Evolutionary conservation across 495 filamentous ascomycete species (phyloP).

Genomic region (Amniculicola lignicola): DNA sequence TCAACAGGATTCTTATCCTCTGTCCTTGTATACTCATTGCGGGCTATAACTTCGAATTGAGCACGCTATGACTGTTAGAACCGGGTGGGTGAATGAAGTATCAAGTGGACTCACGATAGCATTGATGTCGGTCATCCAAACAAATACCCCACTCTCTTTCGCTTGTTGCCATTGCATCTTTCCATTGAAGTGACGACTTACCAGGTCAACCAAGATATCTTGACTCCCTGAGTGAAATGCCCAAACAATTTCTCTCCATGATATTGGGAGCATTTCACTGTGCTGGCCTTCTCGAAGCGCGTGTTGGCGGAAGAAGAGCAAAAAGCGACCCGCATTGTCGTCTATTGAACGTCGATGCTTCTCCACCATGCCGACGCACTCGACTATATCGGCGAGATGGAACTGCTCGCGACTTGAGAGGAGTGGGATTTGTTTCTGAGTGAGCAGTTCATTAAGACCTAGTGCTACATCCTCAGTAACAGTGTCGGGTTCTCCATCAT

Average conservation of each 20-base stretch:
- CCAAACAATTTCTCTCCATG: conserved; percentile 94
- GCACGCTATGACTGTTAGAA: conserved; percentile 51
- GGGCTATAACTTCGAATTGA: conserved; percentile 84
- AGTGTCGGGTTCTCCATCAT: conserved; percentile 48
- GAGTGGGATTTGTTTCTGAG: conserved; percentile 69
- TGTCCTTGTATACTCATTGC: conserved; percentile 87
- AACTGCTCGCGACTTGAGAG: conserved; percentile 88
- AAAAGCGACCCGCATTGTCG: conserved; percentile 84
- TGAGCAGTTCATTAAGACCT: conserved; percentile 74
- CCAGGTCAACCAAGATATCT: conserved; percentile 85
- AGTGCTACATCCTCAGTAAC: conserved; percentile 71
- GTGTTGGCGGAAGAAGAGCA: conserved; percentile 86
- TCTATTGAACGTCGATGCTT: conserved; percentile 90
- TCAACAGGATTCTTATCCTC: conserved; percentile 91
- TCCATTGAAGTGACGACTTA: conserved; percentile 74
- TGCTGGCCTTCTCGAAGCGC: conserved; percentile 62
- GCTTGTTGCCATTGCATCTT: conserved; percentile 81
- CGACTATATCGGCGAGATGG: conserved; percentile 78
- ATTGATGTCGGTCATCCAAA: conserved; percentile 80
- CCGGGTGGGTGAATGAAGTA: neutral
- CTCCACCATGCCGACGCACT: conserved; percentile 82
- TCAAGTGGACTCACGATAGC: conserved; percentile 61
- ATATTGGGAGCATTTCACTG: conserved; percentile 49
- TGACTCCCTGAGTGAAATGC: conserved; percentile 89
- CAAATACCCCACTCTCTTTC: conserved; percentile 82